Conservation (phyloP, 441 rosid species). For the Rhodomyrtus psidioides region DNA sequence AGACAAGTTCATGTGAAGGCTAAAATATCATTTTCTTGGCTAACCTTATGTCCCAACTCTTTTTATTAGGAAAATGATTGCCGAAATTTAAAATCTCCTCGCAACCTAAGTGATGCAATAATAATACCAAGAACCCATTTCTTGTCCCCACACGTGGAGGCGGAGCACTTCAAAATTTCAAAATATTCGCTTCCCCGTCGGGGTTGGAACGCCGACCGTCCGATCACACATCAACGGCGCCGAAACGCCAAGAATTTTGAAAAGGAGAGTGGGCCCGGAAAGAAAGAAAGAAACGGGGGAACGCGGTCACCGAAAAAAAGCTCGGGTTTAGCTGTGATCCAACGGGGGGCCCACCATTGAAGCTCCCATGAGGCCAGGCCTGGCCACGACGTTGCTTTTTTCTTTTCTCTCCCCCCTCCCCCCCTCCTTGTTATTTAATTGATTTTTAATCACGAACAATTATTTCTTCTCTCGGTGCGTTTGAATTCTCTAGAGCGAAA, state of each 20-base stretch:
- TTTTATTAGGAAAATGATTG: not conserved
- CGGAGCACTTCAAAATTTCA: not conserved
- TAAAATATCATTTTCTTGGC: not conserved
- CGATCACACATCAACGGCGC: constrained; percentile 19
- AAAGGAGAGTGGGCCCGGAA: constrained; percentile 13
- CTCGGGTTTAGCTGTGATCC: not conserved
- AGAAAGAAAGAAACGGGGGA: not conserved
- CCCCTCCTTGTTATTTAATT: not conserved
- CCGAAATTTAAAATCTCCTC: too few relatives aligned
- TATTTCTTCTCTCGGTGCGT: not conserved
- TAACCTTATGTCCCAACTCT: not conserved
- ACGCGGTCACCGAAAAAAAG: constrained; percentile 31
- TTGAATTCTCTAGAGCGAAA: not conserved
- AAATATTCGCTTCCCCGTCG: not conserved
- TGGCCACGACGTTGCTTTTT: not conserved
- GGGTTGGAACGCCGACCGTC: constrained; percentile 6
- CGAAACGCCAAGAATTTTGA: constrained; percentile 1
- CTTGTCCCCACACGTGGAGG: not conserved
- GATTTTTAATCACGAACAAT: not conserved
- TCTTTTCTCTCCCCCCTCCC: too few relatives aligned
- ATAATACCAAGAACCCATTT: not conserved
- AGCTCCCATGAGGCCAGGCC: too few relatives aligned
- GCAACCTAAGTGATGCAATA: not conserved
- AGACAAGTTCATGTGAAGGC: not conserved
- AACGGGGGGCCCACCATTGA: constrained; percentile 8